Conservation (phyloP, 2,329 filamentous ascomycete genomes). For the Neopestalotiopsis sp. region DNA sequence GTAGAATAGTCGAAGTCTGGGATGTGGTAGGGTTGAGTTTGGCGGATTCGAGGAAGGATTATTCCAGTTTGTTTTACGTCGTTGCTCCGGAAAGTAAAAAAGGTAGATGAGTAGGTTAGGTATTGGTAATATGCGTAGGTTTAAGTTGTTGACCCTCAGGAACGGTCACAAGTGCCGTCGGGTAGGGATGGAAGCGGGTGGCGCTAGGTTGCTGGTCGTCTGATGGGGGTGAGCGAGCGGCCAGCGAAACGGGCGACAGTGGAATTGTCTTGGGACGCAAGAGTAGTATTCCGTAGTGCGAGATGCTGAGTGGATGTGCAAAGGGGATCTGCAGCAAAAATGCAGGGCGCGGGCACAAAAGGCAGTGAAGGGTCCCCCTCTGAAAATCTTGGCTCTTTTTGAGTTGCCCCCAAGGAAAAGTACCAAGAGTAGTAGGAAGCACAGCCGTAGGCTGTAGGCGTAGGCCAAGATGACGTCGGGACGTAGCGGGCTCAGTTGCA, state of each 20-base stretch:
- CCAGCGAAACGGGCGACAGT: not conserved
- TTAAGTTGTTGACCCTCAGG: constrained; percentile 9
- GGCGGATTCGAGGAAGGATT: not conserved
- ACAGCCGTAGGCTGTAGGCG: not conserved
- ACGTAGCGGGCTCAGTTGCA: constrained; percentile 10
- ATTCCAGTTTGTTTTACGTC: not conserved
- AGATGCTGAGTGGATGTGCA: constrained; percentile 10
- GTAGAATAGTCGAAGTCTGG: constrained; percentile 15
- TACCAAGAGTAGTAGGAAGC: not conserved
- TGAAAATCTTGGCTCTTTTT: constrained; percentile 19
- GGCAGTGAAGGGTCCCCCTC: constrained; percentile 12
- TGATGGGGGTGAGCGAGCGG: not conserved
- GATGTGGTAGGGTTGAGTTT: constrained; percentile 3
- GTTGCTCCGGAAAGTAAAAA: not conserved
- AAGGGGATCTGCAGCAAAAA: constrained; percentile 12
- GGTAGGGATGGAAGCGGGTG: constrained; percentile 3
- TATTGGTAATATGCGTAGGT: not conserved
- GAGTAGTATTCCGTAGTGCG: constrained; percentile 9
- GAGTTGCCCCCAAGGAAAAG: not conserved
- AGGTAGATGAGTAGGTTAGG: not conserved
- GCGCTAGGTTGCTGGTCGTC: constrained; percentile 7
- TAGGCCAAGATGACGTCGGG: constrained; percentile 14
- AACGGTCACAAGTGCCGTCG: constrained; percentile 15
- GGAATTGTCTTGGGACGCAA: not conserved
- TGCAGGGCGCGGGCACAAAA: constrained; percentile 14